These are phyloP conservation scores for Rhodotorula mucilaginosa DNA, from an alignment of 1,284 basidiomycete genomes.

Conservation along the genomic window DNA sequence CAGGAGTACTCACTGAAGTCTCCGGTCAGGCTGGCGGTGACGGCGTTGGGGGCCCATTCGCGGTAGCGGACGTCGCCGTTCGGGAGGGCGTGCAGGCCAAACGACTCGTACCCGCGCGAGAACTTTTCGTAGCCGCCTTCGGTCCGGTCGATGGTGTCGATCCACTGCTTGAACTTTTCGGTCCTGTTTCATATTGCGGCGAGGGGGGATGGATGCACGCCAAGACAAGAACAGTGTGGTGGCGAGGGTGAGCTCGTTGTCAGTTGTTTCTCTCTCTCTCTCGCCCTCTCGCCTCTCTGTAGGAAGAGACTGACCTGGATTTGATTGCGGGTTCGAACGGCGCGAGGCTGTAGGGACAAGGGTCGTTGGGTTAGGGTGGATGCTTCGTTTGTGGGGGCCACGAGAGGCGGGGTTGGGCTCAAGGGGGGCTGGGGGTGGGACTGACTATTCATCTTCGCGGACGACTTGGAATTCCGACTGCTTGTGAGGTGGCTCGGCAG, in stretches of 20 bases:
- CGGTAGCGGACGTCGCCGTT: slow-evolving; percentile 76
- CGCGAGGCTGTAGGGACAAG: slow-evolving; percentile 57
- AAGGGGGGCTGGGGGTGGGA: neutral
- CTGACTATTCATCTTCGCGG: slow-evolving; percentile 37
- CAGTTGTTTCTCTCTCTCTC: neutral
- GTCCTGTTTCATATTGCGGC: slow-evolving; percentile 54
- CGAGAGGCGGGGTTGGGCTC: slow-evolving; percentile 1
- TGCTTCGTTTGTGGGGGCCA: slow-evolving; percentile 4
- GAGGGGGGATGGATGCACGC: too few species aligned
- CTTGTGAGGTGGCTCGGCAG: slow-evolving; percentile 1
- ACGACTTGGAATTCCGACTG: slow-evolving; percentile 27
- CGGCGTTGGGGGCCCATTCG: slow-evolving; percentile 94
- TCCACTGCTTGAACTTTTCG: slow-evolving; percentile 69
- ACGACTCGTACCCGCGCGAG: slow-evolving; percentile 78
- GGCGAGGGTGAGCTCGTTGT: neutral
- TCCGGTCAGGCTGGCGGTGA: slow-evolving; percentile 78
- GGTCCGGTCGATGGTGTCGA: slow-evolving; percentile 65
- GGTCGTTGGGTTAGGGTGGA: neutral
- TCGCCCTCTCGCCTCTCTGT: too few species aligned
- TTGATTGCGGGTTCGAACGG: slow-evolving; percentile 70
- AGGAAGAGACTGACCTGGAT: slow-evolving; percentile 40
- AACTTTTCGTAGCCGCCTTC: slow-evolving; percentile 90
- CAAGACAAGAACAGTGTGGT: neutral
- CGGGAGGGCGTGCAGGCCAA: slow-evolving; percentile 72
- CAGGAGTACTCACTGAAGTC: slow-evolving; percentile 78